These are phyloP conservation scores for Guyanaporus albipodus DNA, from an alignment of 768 basidiomycete genomes.

Conservation along the genomic window DNA sequence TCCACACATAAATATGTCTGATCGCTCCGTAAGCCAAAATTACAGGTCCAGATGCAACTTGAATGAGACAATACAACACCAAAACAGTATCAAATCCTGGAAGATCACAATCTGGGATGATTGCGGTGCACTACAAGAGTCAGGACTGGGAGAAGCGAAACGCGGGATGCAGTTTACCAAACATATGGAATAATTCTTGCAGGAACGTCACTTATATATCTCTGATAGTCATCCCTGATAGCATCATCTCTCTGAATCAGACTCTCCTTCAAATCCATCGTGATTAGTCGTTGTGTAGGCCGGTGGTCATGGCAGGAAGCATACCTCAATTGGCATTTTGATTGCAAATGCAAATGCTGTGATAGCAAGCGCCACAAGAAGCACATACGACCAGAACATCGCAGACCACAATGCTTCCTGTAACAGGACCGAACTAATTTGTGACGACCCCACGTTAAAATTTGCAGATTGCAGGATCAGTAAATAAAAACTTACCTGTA, in stretches of 20 bases:
- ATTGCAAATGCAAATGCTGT: constrained; percentile 19
- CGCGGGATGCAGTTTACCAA: no score
- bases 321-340: constrained; percentile 34
- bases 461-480: no score
- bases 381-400: constrained; percentile 33
- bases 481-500: constrained; percentile 23
- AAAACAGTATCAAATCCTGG: no score
- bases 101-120: no score
- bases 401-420: constrained; percentile 13
- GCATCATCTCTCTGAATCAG: constrained; percentile 23
- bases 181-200: constrained; percentile 26
- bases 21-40: no score
- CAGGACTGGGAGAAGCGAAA: no score
- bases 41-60: no score
- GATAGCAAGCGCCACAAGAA: constrained; percentile 20
- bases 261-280: constrained; percentile 19
- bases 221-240: constrained; percentile 22
- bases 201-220: constrained; percentile 28
- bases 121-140: no score
- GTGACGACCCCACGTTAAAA: background rate
- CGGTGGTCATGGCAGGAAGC: background rate
- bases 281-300: background rate
- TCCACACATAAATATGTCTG: no score
- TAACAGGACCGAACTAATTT: constrained; percentile 14
- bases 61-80: no score